Evolutionary conservation across 2,329 filamentous ascomycete species (phyloP).

Genomic region (Verticillium nonalfalfae): DNA sequence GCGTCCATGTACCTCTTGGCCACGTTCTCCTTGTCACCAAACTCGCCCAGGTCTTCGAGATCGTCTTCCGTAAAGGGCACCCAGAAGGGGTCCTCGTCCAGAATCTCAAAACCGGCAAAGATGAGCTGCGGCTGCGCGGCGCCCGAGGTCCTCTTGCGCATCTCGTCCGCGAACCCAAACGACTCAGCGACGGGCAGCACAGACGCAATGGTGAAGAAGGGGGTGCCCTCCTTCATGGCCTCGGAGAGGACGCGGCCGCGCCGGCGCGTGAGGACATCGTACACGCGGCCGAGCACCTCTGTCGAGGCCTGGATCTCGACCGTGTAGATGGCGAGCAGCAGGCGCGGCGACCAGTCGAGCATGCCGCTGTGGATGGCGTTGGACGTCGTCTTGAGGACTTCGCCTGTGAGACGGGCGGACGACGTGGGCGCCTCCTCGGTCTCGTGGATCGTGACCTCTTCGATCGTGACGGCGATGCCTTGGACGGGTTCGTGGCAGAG

Average conservation of each 20-base stretch:
- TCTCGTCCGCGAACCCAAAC: conserved; percentile 95
- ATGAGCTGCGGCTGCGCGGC: conserved; percentile 88
- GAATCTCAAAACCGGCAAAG: conserved; percentile 85
- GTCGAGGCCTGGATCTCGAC: conserved; percentile 96
- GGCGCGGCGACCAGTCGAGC: conserved; percentile 91
- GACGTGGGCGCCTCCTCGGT: conserved; percentile 38
- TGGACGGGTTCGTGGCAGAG: conserved; percentile 91
- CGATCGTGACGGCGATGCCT: conserved; percentile 84
- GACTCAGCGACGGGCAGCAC: conserved; percentile 88
- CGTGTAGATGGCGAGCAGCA: conserved; percentile 95
- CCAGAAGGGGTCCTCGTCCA: conserved; percentile 97
- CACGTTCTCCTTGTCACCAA: conserved; percentile 91
- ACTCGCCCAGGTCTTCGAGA: conserved; percentile 88
- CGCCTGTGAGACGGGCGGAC: conserved; percentile 73
- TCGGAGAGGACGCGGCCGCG: conserved; percentile 86
- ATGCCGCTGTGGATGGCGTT: conserved; percentile 80
- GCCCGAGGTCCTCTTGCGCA: conserved; percentile 87
- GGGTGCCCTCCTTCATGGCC: conserved; percentile 87
- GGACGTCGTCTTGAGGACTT: conserved; percentile 85
- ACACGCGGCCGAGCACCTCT: conserved; percentile 91
- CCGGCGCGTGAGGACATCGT: conserved; percentile 93
- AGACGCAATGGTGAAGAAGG: conserved; percentile 90
- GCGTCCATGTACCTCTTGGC: conserved; percentile 94
- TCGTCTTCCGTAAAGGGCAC: conserved; percentile 95
- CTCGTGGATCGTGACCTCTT: conserved; percentile 60